Base-by-base conservation (phyloP, 2,329 filamentous ascomycete species). In the Fusarium continuum region DNA sequence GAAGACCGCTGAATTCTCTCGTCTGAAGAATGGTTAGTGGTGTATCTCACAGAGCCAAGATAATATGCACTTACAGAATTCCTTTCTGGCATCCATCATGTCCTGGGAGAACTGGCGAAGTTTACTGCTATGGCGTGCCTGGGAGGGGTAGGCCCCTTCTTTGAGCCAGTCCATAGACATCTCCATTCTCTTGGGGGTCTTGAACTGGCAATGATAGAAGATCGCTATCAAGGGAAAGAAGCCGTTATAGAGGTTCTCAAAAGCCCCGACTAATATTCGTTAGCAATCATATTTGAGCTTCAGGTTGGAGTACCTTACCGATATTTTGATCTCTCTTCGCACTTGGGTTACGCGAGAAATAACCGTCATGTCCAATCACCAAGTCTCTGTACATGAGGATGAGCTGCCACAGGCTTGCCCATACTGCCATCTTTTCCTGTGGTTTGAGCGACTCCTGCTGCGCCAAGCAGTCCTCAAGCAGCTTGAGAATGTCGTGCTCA, bases 371-470 rank as follows among this genome's bases (percentile, higher is more conserved):
- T 8, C 70, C 69, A 16, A 64, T 55, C 52, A 76, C 70, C 40
- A 82, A 70, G 48, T 82, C 79, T 19, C 77, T 76, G 58, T 83
- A 83, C 65, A 82, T 77, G 34, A 83, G 73, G 36, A 83, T 79
- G 52, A 83, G 69, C 58, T 82, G 79, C 80, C 82, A 83, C 69
- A 82, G 70, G 66, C 77, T 78, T 14, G 76, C 78, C 80, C 81
- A 83, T 19, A 83, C 65, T n/a, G 78, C 76, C 54, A 82, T 69
- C 43, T 75, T 76, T 46, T 80, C 79, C 13, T 77, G 70, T 1
- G 71, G 59, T 65, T 76, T 74, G 11, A 78, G 74, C 20, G 79
- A 73, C 10, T 74, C 72, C 43, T 78, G 72, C 41, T 79, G 78
- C 7, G 71, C 68, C 26, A 80, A 69, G 34, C 72, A 75, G 23